Conservation (phyloP, 768 basidiomycete species). For the Rubroboletus pulcherrimus region DNA sequence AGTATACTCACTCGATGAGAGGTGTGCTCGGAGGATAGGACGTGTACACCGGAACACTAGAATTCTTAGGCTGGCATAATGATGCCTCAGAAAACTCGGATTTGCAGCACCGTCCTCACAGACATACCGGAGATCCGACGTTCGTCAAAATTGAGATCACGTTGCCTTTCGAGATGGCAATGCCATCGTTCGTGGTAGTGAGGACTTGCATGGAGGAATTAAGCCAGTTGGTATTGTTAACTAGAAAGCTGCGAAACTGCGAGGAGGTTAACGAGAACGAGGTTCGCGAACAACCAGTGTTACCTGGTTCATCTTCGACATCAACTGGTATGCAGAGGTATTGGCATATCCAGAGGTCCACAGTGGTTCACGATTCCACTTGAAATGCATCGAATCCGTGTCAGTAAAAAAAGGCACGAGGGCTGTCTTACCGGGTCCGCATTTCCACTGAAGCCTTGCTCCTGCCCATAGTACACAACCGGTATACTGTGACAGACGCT, state of each 20-base stretch:
- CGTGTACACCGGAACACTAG: slow-evolving; percentile 55
- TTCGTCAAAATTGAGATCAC: slow-evolving; percentile 64
- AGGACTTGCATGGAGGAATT: slow-evolving; percentile 50
- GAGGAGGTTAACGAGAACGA: not conserved
- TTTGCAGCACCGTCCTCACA: not conserved
- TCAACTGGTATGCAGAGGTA: slow-evolving; percentile 54
- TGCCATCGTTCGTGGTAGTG: slow-evolving; percentile 43
- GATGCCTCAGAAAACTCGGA: not conserved
- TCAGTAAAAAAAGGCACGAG: not conserved
- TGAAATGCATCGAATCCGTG: slow-evolving; percentile 1
- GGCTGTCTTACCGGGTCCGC: slow-evolving; percentile 54
- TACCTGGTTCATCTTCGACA: slow-evolving; percentile 59
- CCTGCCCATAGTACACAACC: slow-evolving; percentile 79
- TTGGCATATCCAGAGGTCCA: slow-evolving; percentile 67
- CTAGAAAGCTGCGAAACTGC: slow-evolving; percentile 63
- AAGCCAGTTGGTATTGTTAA: slow-evolving; percentile 50
- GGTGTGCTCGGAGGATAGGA: slow-evolving; percentile 47
- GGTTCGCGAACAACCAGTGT: not conserved
- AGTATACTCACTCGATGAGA: slow-evolving; percentile 53
- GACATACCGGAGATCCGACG: slow-evolving; percentile 64
- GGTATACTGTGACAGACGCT: slow-evolving; percentile 47
- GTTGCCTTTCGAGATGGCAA: slow-evolving; percentile 64
- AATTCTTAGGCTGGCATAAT: slow-evolving; percentile 48
- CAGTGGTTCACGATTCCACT: slow-evolving; percentile 74
- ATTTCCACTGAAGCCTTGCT: slow-evolving; percentile 63